Base-by-base conservation (phyloP, 2,329 filamentous ascomycete species). In the Gnomoniopsis sp. region DNA sequence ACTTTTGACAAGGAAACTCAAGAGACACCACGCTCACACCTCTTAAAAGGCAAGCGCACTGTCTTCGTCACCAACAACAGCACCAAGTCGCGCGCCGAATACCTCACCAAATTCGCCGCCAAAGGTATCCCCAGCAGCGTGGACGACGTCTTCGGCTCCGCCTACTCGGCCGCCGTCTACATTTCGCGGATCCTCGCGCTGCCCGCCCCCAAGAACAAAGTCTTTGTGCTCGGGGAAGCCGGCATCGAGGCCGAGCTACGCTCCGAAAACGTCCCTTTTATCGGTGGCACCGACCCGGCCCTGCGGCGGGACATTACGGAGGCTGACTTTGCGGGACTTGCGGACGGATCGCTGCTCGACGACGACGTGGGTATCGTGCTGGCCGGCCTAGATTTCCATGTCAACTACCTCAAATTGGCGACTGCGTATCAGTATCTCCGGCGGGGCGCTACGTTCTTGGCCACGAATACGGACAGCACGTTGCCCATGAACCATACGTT, bases 21-120 rank as follows among this genome's bases (percentile, higher is more conserved):
- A 8, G 11, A 19, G 36, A 33, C 33, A 11, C 3, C n/a, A 22
- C 21, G n/a, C n/a, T 21, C 53, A 57, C 19, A 60, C 36, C 12
- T 22, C 38, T 2, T 3, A n/a, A 12, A 30, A 95, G 93, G 91
- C 70, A 99, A 99, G 75, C 88, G 88, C 71, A 83, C 95, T 36
- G 87, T 99, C 56, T 99, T 99, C 71, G 95, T 99, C 54, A 99
- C 95, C 44, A 99, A 99, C 78, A 99, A 99, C 79, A 97, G 92
- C 70, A 98, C 95, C 58, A 99, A 99, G 73, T 96, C 93, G 12
- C 89, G 95, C 58, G 79, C 84, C 52, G 92, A 97, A 72, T 99
- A 99, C 76, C 88, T 89, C 72, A 91, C 93, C 79, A 99, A 98
- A 71, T 88, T 99, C 61, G 85, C 89, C 49, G 78, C 78, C 55